These are phyloP conservation scores for Amoebophrya sp. DNA, from an alignment of 169 alveolate genomes.

Conservation along the genomic window DNA sequence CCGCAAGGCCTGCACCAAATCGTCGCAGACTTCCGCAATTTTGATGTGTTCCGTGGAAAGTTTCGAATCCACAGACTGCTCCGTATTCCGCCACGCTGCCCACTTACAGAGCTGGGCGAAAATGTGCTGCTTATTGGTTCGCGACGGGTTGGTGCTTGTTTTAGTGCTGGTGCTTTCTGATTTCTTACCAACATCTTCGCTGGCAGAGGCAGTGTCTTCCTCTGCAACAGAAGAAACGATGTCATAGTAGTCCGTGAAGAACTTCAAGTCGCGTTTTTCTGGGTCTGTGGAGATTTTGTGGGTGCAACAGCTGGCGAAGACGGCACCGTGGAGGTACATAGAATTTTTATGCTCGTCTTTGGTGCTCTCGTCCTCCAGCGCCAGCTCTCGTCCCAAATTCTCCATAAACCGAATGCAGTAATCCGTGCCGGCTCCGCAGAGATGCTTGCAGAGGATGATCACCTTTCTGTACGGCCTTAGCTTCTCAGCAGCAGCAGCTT, in stretches of 20 bases:
- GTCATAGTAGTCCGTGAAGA: not conserved
- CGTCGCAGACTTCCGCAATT: not conserved
- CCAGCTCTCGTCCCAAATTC: not conserved
- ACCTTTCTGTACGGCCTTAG: too few relatives aligned
- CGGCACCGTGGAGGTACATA: not conserved
- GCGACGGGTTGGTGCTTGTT: not conserved
- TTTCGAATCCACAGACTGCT: not conserved
- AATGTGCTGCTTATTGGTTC: not conserved
- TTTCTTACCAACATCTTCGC: too few relatives aligned
- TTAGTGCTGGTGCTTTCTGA: not conserved
- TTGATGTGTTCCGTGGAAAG: not conserved
- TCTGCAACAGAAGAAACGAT: not conserved
- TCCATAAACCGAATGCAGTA: slow-evolving; percentile 17
- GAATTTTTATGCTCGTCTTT: too few relatives aligned
- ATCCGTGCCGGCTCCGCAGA: not conserved
- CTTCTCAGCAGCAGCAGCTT: too few relatives aligned
- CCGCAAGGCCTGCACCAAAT: not conserved
- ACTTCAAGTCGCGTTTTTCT: not conserved
- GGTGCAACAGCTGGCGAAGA: not conserved
- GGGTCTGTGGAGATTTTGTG: not conserved
- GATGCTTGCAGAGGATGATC: not conserved
- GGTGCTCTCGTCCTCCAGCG: not conserved
- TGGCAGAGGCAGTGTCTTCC: not conserved
- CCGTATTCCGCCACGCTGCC: slow-evolving; percentile 14
- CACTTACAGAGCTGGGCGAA: not conserved